A percentile compares a stretch with the other conserved stretches of the same genome.
Evolutionary conservation across 208 protist species (phyloP).

Genomic region (Crithidia sp.): DNA sequence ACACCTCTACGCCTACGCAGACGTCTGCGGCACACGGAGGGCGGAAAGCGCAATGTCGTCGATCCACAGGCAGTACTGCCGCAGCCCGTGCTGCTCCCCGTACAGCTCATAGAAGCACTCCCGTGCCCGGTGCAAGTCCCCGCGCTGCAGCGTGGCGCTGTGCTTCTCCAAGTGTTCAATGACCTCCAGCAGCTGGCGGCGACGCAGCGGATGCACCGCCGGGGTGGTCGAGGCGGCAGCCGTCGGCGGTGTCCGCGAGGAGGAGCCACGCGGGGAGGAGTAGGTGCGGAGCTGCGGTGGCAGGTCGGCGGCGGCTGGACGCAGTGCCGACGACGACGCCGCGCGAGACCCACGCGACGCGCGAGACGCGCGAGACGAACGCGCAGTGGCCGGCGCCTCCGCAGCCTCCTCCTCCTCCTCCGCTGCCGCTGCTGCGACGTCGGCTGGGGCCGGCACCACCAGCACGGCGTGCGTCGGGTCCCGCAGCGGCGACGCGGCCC

Average conservation of each 20-base stretch:
- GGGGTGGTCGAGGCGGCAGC: background rate
- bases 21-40: slow-evolving; percentile 18
- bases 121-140: slow-evolving; percentile 44
- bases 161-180: slow-evolving; percentile 43
- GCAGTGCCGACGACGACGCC: background rate
- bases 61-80: slow-evolving; percentile 58
- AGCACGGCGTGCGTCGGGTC: slow-evolving; percentile 16
- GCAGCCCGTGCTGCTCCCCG: slow-evolving; percentile 39
- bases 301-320: background rate
- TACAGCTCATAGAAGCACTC: slow-evolving; percentile 60
- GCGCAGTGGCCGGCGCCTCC: background rate
- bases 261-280: slow-evolving; percentile 24
- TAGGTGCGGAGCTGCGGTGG: slow-evolving; percentile 33
- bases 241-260: background rate
- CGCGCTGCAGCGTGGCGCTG: slow-evolving; percentile 15
- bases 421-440: slow-evolving; percentile 1
- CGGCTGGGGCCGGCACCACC: slow-evolving; percentile 9
- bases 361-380: slow-evolving; percentile 5
- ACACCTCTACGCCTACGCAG: background rate
- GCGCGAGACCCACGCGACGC: slow-evolving; percentile 6
- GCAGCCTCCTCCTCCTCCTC: background rate
- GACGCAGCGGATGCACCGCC: slow-evolving; percentile 21
- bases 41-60: slow-evolving; percentile 52
- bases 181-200: slow-evolving; percentile 38
- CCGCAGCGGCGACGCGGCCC: slow-evolving; percentile 20